These are phyloP conservation scores for Pyrenochaeta sp. DNA, from an alignment of 2,329 filamentous ascomycete genomes.

Conservation along the genomic window DNA sequence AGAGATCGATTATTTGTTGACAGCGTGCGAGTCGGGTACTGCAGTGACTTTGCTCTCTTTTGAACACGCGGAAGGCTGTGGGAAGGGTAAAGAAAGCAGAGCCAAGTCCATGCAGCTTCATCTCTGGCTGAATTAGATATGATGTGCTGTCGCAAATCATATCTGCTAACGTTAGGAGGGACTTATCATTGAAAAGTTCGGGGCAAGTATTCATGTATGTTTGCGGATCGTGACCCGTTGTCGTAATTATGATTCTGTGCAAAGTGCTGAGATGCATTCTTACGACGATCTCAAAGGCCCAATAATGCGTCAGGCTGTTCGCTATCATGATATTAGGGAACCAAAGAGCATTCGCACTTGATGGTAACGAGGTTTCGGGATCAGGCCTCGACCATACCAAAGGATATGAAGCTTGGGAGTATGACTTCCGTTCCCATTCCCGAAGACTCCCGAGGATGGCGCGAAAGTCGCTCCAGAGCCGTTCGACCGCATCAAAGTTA, in stretches of 20 bases:
- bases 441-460: not conserved
- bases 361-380: not conserved
- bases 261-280: not conserved
- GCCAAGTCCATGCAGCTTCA: constrained; percentile 1
- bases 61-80: constrained; percentile 3
- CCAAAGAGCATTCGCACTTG: constrained; percentile 4
- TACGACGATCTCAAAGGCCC: constrained; percentile 11
- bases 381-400: constrained; percentile 6
- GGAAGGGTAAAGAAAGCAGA: constrained; percentile 7
- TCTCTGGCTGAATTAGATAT: constrained; percentile 8
- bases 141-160: constrained; percentile 9
- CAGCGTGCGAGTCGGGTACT: not conserved
- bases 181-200: not conserved
- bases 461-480: not conserved
- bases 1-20: not conserved
- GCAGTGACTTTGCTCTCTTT: not conserved
- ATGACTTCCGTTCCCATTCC: constrained; percentile 4
- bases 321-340: constrained; percentile 12
- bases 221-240: not conserved
- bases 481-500: constrained; percentile 2
- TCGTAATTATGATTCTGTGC: not conserved
- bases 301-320: constrained; percentile 11
- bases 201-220: not conserved
- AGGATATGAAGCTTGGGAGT: constrained; percentile 1
- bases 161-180: constrained; percentile 2